Base-by-base conservation (phyloP, 23 red algal genomes). In the Gracilaria caudata region DNA sequence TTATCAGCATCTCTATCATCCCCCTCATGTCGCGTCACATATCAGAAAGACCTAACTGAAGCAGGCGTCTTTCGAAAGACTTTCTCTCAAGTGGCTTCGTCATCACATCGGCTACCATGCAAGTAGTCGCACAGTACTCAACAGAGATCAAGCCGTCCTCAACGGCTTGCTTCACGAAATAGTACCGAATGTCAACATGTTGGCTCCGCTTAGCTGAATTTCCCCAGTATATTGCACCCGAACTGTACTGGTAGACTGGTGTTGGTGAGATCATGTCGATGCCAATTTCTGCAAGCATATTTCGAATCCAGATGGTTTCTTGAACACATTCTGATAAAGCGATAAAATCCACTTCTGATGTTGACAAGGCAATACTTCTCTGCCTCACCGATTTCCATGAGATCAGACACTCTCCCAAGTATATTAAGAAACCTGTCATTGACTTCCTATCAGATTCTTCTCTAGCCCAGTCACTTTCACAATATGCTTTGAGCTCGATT, bases 261-360 rank as follows among this genome's bases (percentile, higher is more conserved):
- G 66, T 72, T 3, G 66, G 66, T 20, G 34, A 16, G 3, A 19
- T 72, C 7, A 72, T 4, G 7, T 32, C 20, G 3, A 72, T 30
- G 3, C 66, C 66, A 11, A 58, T 36, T 39, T 81, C 78, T 26
- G 56, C 8, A 29, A 41, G 56, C n/a, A 81, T 38, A n/a, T 58
- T 81, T 21, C 78, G 23, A 3, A 44, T 72, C 66, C 66, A 72
- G 8, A 53, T 78, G 28, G 32, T 28, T 33, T 78, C 73, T 20
- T 8, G 4, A 25, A 39, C 39, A 25, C 43, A 49, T 53, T 78
- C 39, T 3, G 78, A 76, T 36, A 81, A 47, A 14, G 90, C 80
- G 45, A 93, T 72, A 57, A 28, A 86, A 37, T 85, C 64, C 0
- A 33, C 79, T 77, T 93, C 64, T 21, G 70, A 54, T 32, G 90